Percentiles rank a stretch among this genome's conserved stretches.
phyloP scores from a whole-genome alignment of 345 rosid genomes.

The Camelina neglecta region DNA sequence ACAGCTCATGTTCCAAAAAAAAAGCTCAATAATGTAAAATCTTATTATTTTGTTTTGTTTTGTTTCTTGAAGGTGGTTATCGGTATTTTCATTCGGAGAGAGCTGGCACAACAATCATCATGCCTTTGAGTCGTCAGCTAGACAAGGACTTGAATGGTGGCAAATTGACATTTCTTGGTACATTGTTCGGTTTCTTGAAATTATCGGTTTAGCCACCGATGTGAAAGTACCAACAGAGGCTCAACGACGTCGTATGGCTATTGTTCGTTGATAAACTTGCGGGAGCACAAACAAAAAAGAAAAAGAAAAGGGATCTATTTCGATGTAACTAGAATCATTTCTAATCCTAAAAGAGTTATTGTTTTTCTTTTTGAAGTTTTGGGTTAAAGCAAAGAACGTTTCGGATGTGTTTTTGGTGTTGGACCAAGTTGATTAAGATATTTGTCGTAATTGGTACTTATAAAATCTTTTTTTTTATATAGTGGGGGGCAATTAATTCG shows the following conservation, averaged over 20 bases:
- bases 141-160: conserved; percentile 95
- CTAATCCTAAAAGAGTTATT: conserved; percentile 20
- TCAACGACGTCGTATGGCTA: conserved; percentile 66
- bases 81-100: conserved; percentile 84
- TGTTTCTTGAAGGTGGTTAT: conserved; percentile 65
- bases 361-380: conserved; percentile 34
- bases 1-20: conserved; percentile 17
- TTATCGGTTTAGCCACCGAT: conserved; percentile 70
- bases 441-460: conserved; percentile 34
- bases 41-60: background rate
- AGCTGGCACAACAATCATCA: conserved; percentile 98
- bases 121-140: conserved; percentile 80
- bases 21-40: background rate
- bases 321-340: conserved; percentile 36
- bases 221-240: conserved; percentile 67
- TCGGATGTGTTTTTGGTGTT: conserved; percentile 32
- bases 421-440: conserved; percentile 35
- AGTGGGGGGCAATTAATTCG: conserved; percentile 23
- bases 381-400: conserved; percentile 29
- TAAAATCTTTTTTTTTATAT: background rate
- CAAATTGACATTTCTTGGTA: conserved; percentile 89
- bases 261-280: conserved; percentile 32
- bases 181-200: conserved; percentile 61
- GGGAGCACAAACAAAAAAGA: background rate
- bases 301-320: conserved; percentile 8